These are phyloP conservation scores for Globisporangium heterothallicum DNA, from an alignment of 352 stramenopile species.

Conservation along the genomic window DNA sequence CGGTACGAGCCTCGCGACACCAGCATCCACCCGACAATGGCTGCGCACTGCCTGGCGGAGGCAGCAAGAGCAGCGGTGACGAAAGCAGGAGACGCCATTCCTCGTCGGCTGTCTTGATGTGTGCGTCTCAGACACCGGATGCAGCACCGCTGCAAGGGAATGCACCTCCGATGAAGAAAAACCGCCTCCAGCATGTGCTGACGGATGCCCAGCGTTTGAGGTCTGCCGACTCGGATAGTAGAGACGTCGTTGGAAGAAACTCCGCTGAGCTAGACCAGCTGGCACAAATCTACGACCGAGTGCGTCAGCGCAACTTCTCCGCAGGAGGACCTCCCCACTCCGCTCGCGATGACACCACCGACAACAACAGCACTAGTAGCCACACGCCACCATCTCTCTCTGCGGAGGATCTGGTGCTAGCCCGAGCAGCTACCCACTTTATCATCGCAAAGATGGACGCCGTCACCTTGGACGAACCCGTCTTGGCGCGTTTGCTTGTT, in stretches of 20 bases:
- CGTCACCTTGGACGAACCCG: background rate
- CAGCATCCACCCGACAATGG: too few relatives aligned
- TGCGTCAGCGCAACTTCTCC: too few relatives aligned
- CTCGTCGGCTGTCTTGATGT: too few relatives aligned
- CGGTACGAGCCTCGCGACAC: too few relatives aligned
- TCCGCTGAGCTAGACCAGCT: background rate
- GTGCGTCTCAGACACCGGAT: too few relatives aligned
- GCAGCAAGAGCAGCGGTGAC: too few relatives aligned
- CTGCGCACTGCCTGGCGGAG: too few relatives aligned
- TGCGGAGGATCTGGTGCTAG: background rate
- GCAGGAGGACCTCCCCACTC: too few relatives aligned
- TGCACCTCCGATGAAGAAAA: slow-evolving; percentile 10
- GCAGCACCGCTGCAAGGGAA: too few relatives aligned
- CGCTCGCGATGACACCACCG: background rate
- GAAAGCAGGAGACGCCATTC: too few relatives aligned
- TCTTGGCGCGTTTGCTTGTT: background rate
- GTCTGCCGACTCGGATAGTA: background rate
- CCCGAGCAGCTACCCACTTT: slow-evolving; percentile 1
- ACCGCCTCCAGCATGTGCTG: slow-evolving; percentile 18
- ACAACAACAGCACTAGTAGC: background rate
- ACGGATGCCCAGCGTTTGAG: slow-evolving; percentile 6
- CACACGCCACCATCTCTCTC: background rate
- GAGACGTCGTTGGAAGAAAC: too few relatives aligned
- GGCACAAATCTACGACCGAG: background rate
- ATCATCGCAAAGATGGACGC: background rate